Conservation (phyloP, 2,329 filamentous ascomycete genomes). For the Peltaster fructicola region DNA sequence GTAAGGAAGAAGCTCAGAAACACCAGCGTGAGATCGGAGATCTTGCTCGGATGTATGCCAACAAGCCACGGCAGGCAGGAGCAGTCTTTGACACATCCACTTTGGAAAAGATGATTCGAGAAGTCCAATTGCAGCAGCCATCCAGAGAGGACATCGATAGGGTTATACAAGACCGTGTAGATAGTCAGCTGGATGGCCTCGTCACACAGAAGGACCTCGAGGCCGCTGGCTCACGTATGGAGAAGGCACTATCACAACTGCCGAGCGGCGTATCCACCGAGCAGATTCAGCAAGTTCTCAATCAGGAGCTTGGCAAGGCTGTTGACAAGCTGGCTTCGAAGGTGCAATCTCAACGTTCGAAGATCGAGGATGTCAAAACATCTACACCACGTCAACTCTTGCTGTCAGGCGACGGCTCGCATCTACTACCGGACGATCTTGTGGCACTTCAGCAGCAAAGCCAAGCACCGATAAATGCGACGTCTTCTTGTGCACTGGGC, state of each 20-base stretch:
- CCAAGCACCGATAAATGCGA: no score
- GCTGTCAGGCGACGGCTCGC: no score
- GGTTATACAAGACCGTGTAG: constrained; percentile 5
- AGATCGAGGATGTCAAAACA: no score
- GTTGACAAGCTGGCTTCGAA: constrained; percentile 3
- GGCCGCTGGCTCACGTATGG: constrained; percentile 3
- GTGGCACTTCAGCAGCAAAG: no score
- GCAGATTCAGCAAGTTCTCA: constrained; percentile 5
- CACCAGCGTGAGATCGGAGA: constrained; percentile 2
- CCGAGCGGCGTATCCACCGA: constrained; percentile 1
- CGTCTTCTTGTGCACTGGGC: no score
- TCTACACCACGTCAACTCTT: no score
- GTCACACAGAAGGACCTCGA: constrained; percentile 6
- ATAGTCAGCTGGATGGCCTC: constrained; percentile 4
- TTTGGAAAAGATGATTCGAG: constrained; percentile 4
- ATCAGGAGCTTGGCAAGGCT: constrained; percentile 4
- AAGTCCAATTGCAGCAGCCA: constrained; percentile 3
- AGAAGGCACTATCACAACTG: constrained; percentile 5
- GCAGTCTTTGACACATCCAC: constrained; percentile 4
- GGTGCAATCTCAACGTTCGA: no score
- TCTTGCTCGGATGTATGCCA: constrained; percentile 3
- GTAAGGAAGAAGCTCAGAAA: constrained; percentile 1
- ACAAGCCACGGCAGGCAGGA: constrained; percentile 1
- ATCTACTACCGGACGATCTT: no score
- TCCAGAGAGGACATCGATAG: constrained; percentile 4